Evolutionary conservation across 2,329 filamentous ascomycete species (phyloP), one percentile per base, ranked within the genome.

Genomic region (Pseudogymnoascus pannorum): DNA sequence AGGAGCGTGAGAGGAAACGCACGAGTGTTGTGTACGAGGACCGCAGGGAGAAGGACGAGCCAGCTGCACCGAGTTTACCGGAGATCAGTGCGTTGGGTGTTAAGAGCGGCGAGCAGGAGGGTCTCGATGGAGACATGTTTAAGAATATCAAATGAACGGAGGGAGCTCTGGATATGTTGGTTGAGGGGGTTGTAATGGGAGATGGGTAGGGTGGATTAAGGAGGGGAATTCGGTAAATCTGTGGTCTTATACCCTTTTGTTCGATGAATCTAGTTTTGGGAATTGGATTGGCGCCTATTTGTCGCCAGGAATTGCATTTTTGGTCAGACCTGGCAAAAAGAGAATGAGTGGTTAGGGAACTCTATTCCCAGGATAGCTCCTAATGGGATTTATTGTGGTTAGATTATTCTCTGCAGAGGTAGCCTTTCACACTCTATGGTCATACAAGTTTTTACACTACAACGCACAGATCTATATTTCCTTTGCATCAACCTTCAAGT

Each of bases 41-140:
- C 44, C 58, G 48, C 29, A 44, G 57, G 44, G 42, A 36, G 40
- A 63, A 59, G 57, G 66, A 63, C 59, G 67, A 66, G 16, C 70
- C 70, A 11, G 69, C 71, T n/a, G 67, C 71, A 40, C 71, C 71
- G 35, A 72, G 66, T 59, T 61, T 72, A 29, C 71, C 71, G 18
- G 70, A 73, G 61, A 63, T 72, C 61, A 70, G 66, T 60, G 67
- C 71, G 54, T 66, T 73, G 60, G 69, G 68, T 63, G 67, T 69
- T 14, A 68, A 67, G 62, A 67, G 68, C 24, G 63, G 67, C 58
- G 68, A 70, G 60, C 67, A 67, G 44, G 69, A 69, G 36, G 69
- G 68, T 40, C 60, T 73, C 20, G 71, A 70, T 6, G 71, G 61
- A 4, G 71, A 72, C n/a, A 66, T 73, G 67, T 73, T 73, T 62